A percentile compares a stretch with the other conserved stretches of the same genome.
phyloP scores from a whole-genome alignment of 2,329 filamentous ascomycete genomes.

The Ciborinia camelliae region DNA sequence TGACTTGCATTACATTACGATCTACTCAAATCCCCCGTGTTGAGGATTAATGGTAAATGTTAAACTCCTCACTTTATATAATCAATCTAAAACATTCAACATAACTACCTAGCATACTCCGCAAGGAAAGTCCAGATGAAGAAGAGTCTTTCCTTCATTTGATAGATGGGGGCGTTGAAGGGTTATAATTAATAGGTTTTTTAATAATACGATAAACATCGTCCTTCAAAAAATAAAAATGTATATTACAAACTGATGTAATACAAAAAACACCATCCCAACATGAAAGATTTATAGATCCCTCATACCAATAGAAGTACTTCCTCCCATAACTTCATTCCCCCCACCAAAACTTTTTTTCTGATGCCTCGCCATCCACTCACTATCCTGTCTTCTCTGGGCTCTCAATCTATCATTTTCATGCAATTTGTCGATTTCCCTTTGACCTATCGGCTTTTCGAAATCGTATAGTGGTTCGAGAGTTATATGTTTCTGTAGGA shows the following conservation, averaged over 20 bases:
- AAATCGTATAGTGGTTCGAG: slow-evolving; percentile 1
- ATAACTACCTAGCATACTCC: too few relatives aligned
- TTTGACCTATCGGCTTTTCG: background rate
- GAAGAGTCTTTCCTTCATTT: too few relatives aligned
- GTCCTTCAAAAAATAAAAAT: too few relatives aligned
- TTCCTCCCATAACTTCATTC: background rate
- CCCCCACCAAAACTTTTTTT: background rate
- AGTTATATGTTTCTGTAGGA: background rate
- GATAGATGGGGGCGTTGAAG: too few relatives aligned
- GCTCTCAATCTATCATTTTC: slow-evolving; percentile 3
- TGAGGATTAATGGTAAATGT: too few relatives aligned
- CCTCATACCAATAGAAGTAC: background rate
- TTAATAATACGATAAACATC: too few relatives aligned
- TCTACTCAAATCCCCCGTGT: too few relatives aligned
- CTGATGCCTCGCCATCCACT: background rate
- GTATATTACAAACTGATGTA: background rate
- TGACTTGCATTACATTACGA: too few relatives aligned
- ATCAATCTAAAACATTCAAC: too few relatives aligned
- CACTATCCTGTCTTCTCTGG: background rate
- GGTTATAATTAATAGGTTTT: too few relatives aligned
- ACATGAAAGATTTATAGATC: background rate
- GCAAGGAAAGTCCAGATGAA: too few relatives aligned
- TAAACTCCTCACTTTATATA: too few relatives aligned
- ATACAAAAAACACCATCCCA: background rate
- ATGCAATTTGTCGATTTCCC: background rate